Conservation (phyloP, 2,329 filamentous ascomycete species). For the Grosmannia penicillata region DNA sequence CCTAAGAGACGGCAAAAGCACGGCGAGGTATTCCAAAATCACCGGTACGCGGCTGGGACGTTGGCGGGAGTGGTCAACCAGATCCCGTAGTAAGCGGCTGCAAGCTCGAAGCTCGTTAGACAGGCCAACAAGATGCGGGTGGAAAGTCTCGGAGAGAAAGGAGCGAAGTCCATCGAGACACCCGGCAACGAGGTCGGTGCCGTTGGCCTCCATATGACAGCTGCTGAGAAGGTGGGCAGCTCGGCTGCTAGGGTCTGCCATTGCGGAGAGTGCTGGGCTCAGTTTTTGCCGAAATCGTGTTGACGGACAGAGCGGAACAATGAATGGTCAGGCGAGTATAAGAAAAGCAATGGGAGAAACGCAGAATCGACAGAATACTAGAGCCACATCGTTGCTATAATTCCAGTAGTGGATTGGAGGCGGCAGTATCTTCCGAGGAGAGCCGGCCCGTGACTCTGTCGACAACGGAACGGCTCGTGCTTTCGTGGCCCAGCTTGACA, state of each 20-base stretch:
- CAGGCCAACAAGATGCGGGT: constrained; percentile 30
- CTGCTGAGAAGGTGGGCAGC: constrained; percentile 28
- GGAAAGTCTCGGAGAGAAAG: constrained; percentile 26
- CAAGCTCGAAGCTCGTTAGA: constrained; percentile 31
- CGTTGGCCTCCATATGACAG: constrained; percentile 39
- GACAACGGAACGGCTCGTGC: too few species aligned
- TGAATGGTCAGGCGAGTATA: too few species aligned
- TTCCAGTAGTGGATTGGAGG: not conserved
- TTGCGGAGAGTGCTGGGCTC: too few species aligned
- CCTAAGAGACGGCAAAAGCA: constrained; percentile 40
- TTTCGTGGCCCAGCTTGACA: too few species aligned
- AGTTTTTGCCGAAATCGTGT: too few species aligned
- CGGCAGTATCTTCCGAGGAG: not conserved
- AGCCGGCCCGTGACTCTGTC: too few species aligned
- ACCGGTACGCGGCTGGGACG: constrained; percentile 33
- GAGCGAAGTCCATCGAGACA: constrained; percentile 34
- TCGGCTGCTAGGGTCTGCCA: too few species aligned
- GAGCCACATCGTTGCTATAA: constrained; percentile 3
- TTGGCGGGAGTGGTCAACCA: constrained; percentile 38
- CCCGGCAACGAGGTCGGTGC: constrained; percentile 30
- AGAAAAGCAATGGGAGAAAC: not conserved
- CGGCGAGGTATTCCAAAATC: constrained; percentile 38
- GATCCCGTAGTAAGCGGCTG: constrained; percentile 32
- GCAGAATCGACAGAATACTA: not conserved
- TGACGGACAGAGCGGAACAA: not conserved